phyloP scores from a whole-genome alignment of 768 basidiomycete genomes.

The Mycena vitilis region DNA sequence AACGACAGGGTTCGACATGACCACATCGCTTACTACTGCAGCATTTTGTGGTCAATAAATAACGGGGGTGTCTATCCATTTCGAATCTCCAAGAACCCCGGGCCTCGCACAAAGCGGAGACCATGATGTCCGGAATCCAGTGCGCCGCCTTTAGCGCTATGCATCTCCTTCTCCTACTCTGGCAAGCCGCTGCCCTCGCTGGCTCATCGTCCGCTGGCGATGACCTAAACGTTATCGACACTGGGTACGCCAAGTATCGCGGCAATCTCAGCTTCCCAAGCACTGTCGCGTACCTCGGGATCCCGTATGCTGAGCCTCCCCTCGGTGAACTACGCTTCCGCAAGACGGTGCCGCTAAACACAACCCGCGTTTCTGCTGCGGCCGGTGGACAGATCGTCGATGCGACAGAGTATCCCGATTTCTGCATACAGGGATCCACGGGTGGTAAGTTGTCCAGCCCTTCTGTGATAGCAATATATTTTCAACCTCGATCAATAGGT shows the following conservation, averaged over 20 bases:
- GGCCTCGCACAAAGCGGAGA: background rate
- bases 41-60: slow-evolving; percentile 1
- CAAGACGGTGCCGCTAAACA: slow-evolving; percentile 64
- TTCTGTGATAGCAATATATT: no score
- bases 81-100: background rate
- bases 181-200: background rate
- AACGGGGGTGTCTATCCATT: background rate
- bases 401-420: slow-evolving; percentile 64
- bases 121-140: slow-evolving; percentile 4
- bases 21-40: no score
- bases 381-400: slow-evolving; percentile 56
- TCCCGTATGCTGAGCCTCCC: background rate
- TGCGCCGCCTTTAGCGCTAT: background rate
- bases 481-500: slow-evolving; percentile 39
- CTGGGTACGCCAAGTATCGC: slow-evolving; percentile 68
- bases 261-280: slow-evolving; percentile 65
- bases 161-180: background rate
- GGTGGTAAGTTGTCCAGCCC: slow-evolving; percentile 47
- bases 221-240: slow-evolving; percentile 54
- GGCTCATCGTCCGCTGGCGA: slow-evolving; percentile 12
- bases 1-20: no score
- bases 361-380: slow-evolving; percentile 51
- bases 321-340: slow-evolving; percentile 54
- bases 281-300: slow-evolving; percentile 56
- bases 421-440: slow-evolving; percentile 70